Evolutionary conservation across 495 filamentous ascomycete species (phyloP), one percentile per base, ranked within the genome.

Genomic region (Beverwykella pulmonaria): DNA sequence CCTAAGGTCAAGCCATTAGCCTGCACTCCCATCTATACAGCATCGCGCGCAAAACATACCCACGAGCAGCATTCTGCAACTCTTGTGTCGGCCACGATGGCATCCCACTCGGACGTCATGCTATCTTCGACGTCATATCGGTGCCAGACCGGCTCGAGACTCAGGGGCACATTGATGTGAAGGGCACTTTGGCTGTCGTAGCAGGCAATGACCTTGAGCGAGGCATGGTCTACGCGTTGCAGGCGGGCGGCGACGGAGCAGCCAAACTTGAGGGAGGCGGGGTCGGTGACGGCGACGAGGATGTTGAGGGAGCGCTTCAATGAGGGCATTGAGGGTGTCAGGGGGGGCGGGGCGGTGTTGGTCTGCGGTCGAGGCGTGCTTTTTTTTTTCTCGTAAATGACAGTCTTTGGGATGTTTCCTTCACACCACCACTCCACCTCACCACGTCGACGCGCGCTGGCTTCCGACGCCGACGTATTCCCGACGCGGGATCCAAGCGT

Each of bases 61-160:
- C 92, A 96, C 69, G 90, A 86, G 65, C 88, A 88, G 29, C 92
- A 82, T 68, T 91, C 88, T 9, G 83, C 87, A 22, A 88, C 89
- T 64, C 88, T 62, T 27, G 75, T 53, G 22, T 55, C 61, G 2
- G 15, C n/a, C 15, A 25, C 8, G 20, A 29, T 63, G 1, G 20
- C 44, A 26, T 34, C 15, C n/a, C 26, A 50, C n/a, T 60, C 56
- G n/a, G 32, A n/a, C 3, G 20, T 29, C 22, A 20, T 56, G 32
- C 56, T 14, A 32, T 61, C 60, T 39, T 70, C 47, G 10, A 25
- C 25, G 26, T 53, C 30, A 29, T 68, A 68, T 48, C 36, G 34
- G 59, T 59, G 32, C 65, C 65, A 68, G 10, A 53, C 39, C n/a
- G 39, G 8, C 27, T 54, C 59, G 30, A 63, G 59, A 46, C n/a